Evolutionary conservation across 1,284 basidiomycete species (phyloP), one percentile per base, ranked within the genome.

Genomic region (Austroboletus rostrupii): DNA sequence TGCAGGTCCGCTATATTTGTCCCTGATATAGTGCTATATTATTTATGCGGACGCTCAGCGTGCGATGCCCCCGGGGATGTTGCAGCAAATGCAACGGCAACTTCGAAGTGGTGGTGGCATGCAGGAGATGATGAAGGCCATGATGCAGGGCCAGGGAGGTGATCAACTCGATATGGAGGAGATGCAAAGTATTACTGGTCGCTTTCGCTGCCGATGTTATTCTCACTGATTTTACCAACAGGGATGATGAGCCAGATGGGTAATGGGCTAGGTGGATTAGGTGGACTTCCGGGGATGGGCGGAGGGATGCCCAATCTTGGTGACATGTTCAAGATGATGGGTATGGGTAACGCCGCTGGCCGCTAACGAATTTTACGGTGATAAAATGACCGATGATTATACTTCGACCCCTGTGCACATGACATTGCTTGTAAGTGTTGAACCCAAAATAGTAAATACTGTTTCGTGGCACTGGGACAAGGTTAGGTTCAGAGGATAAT

Each of bases 51-150:
- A 23, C 52, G 48, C 54, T 49, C 55, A 92, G 83, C 86, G 90
- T 52, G 76, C 90, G 13, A 85, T 95, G 81, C 92, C 92, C 3
- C 91, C 92, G 11, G 91, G 92, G 31, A 87, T 93, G 83, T 67
- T 94, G 51, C 87, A 89, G 61, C 85, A 91, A 59, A 82, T 91
- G 80, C 87, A 90, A 64, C 75, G 84, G 49, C 88, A 92, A 66
- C 78, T 94, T 67, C 79, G 90, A 43, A 76, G 84, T 45, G 90
- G 90, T 7, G 86, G 87, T 33, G 90, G 90, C n/a, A 90, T 93
- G 73, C 89, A 93, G 64, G 92, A 94, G 67, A 93, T 95, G 88
- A 90, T 96, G 89, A 90, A 89, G 66, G 88, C 92, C 23, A 91
- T 94, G 87, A 93, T 95, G 91, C 88, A 90, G 58, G 87, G 89